Evolutionary conservation across 306 rosid species (phyloP).

Genomic region (Hylodesmum podocarpum): DNA sequence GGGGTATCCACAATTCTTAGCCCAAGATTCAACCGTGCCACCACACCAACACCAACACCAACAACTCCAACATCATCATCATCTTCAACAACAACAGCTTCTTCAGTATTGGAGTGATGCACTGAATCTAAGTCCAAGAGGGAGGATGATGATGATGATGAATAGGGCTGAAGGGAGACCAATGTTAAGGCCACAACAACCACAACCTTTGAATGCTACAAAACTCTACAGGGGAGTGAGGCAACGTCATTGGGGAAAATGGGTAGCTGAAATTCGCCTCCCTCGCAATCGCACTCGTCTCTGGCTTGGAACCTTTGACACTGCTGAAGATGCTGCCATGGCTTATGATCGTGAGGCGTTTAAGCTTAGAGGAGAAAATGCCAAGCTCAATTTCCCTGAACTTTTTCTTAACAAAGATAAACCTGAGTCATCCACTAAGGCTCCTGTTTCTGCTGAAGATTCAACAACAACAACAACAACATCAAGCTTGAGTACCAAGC

Average conservation of each 20-base stretch:
- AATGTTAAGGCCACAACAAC: conserved; percentile 43
- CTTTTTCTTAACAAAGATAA: conserved; percentile 63
- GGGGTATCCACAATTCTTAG: conserved; percentile 30
- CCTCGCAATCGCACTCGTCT: conserved; percentile 84
- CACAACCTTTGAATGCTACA: conserved; percentile 53
- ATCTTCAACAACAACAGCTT: conserved; percentile 48
- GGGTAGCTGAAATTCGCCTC: conserved; percentile 95
- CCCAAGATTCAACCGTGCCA: background rate
- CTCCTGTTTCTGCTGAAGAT: conserved; percentile 30
- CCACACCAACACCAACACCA: conserved; percentile 16
- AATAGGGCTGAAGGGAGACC: conserved; percentile 51
- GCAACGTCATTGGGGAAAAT: conserved; percentile 97
- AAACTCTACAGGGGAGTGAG: conserved; percentile 91
- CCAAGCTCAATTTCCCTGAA: conserved; percentile 85
- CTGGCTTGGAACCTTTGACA: conserved; percentile 93
- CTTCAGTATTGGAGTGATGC: conserved; percentile 70
- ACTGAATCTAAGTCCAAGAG: conserved; percentile 65
- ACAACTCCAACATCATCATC: background rate
- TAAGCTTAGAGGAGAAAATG: conserved; percentile 84
- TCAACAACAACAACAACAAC: conserved; percentile 34
- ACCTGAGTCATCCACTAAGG: conserved; percentile 29
- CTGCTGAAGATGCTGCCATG: conserved; percentile 90
- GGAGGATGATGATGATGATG: conserved; percentile 63
- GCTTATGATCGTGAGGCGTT: conserved; percentile 92
- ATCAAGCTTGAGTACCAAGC: conserved; percentile 24